These are phyloP conservation scores for Orbilia brochopaga DNA, from an alignment of 2,329 filamentous ascomycete species.

Conservation along the genomic window DNA sequence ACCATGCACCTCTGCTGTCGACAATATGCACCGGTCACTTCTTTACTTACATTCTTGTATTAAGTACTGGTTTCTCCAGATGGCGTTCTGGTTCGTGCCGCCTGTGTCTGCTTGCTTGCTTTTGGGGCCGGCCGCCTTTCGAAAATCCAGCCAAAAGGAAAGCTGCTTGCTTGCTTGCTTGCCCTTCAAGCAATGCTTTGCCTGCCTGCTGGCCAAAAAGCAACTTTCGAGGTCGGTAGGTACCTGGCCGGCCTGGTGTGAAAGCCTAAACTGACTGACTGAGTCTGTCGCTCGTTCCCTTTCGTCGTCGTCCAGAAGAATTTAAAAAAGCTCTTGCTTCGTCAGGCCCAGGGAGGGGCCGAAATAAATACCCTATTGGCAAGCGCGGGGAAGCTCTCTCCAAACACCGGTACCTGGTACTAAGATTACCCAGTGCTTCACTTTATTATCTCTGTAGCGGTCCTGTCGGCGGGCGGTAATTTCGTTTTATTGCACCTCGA, in stretches of 20 bases:
- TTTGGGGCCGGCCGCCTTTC: neutral
- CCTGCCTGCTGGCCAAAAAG: slow-evolving; percentile 1
- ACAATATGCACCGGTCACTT: neutral
- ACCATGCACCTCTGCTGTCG: neutral
- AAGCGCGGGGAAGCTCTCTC: no score
- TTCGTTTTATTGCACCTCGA: no score
- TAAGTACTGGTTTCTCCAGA: neutral
- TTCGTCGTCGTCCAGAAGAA: slow-evolving; percentile 18
- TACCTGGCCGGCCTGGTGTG: neutral
- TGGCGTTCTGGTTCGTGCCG: neutral
- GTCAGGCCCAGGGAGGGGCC: neutral
- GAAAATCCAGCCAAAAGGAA: neutral
- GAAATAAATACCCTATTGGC: no score
- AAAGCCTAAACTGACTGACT: no score
- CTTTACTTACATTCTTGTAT: neutral
- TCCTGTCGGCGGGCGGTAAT: no score
- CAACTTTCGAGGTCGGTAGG: neutral
- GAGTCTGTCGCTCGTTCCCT: no score
- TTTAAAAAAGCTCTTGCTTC: slow-evolving; percentile 11
- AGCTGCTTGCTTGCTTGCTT: neutral
- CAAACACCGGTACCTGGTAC: no score
- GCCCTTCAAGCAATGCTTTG: no score
- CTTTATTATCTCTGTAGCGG: no score
- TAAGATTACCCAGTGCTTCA: no score
- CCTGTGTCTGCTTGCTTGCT: neutral